phyloP scores from a whole-genome alignment of 306 rosid genomes.

The Acacia crassicarpa region DNA sequence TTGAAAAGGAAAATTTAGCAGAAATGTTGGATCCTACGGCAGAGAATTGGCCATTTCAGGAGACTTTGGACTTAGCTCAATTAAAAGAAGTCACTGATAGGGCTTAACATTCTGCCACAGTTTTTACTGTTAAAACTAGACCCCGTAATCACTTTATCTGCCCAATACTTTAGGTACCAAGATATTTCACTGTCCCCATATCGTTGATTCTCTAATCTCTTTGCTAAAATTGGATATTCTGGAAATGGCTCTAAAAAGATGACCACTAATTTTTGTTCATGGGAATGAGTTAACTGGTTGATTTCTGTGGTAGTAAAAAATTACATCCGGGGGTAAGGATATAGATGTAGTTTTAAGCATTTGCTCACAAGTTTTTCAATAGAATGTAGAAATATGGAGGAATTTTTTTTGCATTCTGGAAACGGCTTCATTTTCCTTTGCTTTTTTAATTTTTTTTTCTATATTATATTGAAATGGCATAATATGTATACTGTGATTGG shows the following conservation, averaged over 20 bases:
- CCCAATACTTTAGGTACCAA: slow-evolving; percentile 81
- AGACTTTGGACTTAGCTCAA: slow-evolving; percentile 66
- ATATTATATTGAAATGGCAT: neutral
- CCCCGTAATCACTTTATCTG: slow-evolving; percentile 89
- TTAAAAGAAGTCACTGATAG: slow-evolving; percentile 64
- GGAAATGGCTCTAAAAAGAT: too few species aligned
- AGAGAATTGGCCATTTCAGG: slow-evolving; percentile 34
- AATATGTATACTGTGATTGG: neutral
- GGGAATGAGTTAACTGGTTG: too few species aligned
- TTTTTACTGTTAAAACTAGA: slow-evolving; percentile 38
- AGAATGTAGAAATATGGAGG: neutral
- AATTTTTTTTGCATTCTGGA: too few species aligned
- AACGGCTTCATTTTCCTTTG: neutral
- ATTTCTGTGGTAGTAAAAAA: too few species aligned
- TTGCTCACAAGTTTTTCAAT: neutral
- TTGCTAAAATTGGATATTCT: neutral
- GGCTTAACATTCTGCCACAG: slow-evolving; percentile 43
- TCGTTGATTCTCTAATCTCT: neutral
- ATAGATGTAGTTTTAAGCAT: neutral
- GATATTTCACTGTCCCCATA: slow-evolving; percentile 11
- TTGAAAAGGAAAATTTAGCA: too few species aligned
- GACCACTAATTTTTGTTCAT: too few species aligned
- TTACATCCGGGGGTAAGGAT: too few species aligned
- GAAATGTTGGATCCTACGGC: too few species aligned
- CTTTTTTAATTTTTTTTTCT: neutral